Base-by-base conservation (phyloP, 805 yeast genomes). In the Zygotorulaspora chibaensis region DNA sequence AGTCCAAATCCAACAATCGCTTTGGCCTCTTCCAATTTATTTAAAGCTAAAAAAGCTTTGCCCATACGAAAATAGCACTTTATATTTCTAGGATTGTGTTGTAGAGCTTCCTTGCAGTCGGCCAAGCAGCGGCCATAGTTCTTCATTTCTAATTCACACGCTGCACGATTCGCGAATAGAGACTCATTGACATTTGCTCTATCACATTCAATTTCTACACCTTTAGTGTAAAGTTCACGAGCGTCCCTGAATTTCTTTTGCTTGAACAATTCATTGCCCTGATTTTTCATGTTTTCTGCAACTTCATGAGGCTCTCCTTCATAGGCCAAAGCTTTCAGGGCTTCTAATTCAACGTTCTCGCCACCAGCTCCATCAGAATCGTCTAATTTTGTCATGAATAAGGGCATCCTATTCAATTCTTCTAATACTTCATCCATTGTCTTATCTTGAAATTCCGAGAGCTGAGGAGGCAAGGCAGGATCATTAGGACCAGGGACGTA, bases 241-340 rank as follows among this genome's bases (percentile, higher is more conserved):
- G 99, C 99, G 52, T 80, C 79, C 45, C 77, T 75, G 67, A 77
- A 93, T 56, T 82, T 79, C 56, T 83, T 87, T 8, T 70, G 70
- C 62, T 79, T 83, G 68, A 75, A 93, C 47, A 86, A 77, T 12
- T 88, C 97, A 63, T 95, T 93, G 5, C 99, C 99, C 62, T 91
- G 97, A 50, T 78, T 82, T 52, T 89, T 88, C 71, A 90, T 93
- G 59, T 89, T 90, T 18, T 79, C 74, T 3, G 97, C 97, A 29
- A 89, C 72, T 59, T 93, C 99, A 57, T 84, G 82, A 0, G 97
- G 96, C 52, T 88, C 96, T 37, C 98, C 99, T 40, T 93, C 99
- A 60, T 87, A 89, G 0, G 95, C 96, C 55, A 93, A 71, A 4
- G 96, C 91, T 60, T 83, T 84, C 46, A 93, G 73, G 0, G 99